These are phyloP conservation scores for Geotrichum histeridarum DNA, from an alignment of 1,139 yeast species.

Conservation along the genomic window DNA sequence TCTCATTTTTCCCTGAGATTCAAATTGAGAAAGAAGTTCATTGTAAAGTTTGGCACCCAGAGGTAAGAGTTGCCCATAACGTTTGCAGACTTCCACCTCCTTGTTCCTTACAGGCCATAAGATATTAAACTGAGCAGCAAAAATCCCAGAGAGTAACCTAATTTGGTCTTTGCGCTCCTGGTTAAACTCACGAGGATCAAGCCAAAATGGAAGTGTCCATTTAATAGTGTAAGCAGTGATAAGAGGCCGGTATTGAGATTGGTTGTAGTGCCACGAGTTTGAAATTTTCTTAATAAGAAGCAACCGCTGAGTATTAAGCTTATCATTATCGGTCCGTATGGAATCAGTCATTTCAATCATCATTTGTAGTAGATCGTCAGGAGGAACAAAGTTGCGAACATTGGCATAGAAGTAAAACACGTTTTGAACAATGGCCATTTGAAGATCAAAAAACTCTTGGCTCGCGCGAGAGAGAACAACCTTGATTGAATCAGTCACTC, in stretches of 20 bases:
- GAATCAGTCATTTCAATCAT: constrained; percentile 32
- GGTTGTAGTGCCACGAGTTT: constrained; percentile 44
- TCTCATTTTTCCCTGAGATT: constrained; percentile 14
- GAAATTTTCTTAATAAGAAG: constrained; percentile 57
- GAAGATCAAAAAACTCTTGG: constrained; percentile 25
- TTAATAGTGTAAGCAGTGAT: constrained; percentile 51
- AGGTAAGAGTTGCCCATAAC: constrained; percentile 35
- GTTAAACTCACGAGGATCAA: constrained; percentile 28
- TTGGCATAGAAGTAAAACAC: constrained; percentile 25
- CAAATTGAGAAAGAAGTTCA: constrained; percentile 28
- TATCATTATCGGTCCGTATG: constrained; percentile 34
- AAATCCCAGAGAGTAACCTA: constrained; percentile 32
- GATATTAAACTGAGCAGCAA: constrained; percentile 33
- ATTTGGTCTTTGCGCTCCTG: constrained; percentile 30
- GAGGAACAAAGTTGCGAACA: constrained; percentile 27
- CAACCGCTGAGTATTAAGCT: constrained; percentile 53
- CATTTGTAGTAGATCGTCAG: constrained; percentile 29
- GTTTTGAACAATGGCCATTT: constrained; percentile 25
- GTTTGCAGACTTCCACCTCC: constrained; percentile 31
- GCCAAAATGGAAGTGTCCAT: constrained; percentile 46
- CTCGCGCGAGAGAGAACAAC: constrained; percentile 24
- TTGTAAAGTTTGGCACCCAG: constrained; percentile 33
- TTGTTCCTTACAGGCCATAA: constrained; percentile 33
- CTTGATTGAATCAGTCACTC: constrained; percentile 28
- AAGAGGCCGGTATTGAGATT: constrained; percentile 40